A percentile compares a stretch with the other conserved stretches of the same genome.
Conservation (phyloP, 768 basidiomycete genomes). For the Scleroderma citrinum region DNA sequence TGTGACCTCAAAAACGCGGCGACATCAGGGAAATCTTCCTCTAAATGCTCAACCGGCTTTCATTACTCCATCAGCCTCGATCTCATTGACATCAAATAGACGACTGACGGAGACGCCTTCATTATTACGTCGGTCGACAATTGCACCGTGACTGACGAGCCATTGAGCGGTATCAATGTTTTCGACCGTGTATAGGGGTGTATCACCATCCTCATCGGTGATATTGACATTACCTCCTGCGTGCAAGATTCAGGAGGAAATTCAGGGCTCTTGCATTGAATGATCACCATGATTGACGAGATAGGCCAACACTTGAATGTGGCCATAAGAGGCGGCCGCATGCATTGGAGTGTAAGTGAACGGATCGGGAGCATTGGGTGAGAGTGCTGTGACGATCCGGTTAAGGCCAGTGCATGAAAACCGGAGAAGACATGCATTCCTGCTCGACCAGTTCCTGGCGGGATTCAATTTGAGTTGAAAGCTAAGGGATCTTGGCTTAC, state of each 20-base stretch:
- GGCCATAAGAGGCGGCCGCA: conserved; percentile 91
- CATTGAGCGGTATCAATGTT: conserved; percentile 69
- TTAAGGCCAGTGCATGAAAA: conserved; percentile 28
- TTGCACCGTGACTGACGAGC: conserved; percentile 75
- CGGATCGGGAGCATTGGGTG: conserved; percentile 65
- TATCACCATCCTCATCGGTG: conserved; percentile 83
- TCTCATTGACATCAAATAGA: neutral
- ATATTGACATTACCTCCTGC: conserved; percentile 85
- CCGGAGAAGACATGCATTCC: conserved; percentile 39
- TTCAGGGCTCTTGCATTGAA: neutral
- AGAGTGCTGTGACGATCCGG: conserved; percentile 40
- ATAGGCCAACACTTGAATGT: conserved; percentile 68
- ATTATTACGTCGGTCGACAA: conserved; percentile 52
- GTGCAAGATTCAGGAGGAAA: neutral
- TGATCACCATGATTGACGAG: conserved; percentile 61
- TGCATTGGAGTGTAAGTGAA: conserved; percentile 89
- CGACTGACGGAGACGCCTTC: conserved; percentile 71
- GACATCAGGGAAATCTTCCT: conserved; percentile 66
- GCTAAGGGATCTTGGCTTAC: conserved; percentile 36
- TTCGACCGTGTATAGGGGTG: conserved; percentile 88
- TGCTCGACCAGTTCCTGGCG: conserved; percentile 55
- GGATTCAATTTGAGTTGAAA: neutral
- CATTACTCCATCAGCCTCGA: conserved; percentile 3
- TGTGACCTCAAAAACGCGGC: conserved; percentile 52
- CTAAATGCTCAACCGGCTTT: conserved; percentile 61